Base-by-base conservation (phyloP, 768 basidiomycete species). In the Leccinum sublutescens region DNA sequence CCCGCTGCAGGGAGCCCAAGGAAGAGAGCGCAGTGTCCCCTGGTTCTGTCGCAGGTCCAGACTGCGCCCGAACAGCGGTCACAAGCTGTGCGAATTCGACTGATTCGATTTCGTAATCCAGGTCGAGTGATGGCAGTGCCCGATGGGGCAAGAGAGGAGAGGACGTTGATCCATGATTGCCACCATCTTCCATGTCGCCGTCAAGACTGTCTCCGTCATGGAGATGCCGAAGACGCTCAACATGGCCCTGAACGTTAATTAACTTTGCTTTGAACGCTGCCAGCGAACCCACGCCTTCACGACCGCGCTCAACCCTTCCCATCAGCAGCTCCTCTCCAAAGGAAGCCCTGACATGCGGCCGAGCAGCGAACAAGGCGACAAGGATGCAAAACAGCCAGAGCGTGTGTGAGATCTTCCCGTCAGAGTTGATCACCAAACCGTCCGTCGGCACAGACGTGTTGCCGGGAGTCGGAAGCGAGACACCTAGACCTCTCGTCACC, bases 341-440 rank as follows among this genome's bases (percentile, higher is more conserved):
- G 52, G 58, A 62, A 55, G 64, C 9, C 19, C 40, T 49, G 2
- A 52, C 61, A 21, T 56, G 58, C 45, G 62, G 19, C 63, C 52
- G 57, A 43, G 54, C 54, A 51, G 62, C 61, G 54, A 65, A 65
- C 54, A 63, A 23, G 31, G 68, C 70, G 54, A 66, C 56, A 19
- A 81, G 65, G 38, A 74, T 65, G 62, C 78, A 76, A 52, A 78
- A 66, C 10, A 80, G 57, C 85, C 85, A 85, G 5, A 86, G 72
- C 34, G 72, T 71, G 61, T 78, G 76, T 1, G 83, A 82, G 47
- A 84, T 65, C 61, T 72, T 78, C 2, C 82, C 84, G 63, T 86
- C 85, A 15, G 74, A 73, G 63, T 85, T 78, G 54, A 84, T 62
- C 55, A 67, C 72, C 48, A 85, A 68, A 59, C 63, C 64, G 11